These are phyloP conservation scores for Cryptococcus maquisensis DNA, from an alignment of 1,284 basidiomycete species.

Conservation along the genomic window DNA sequence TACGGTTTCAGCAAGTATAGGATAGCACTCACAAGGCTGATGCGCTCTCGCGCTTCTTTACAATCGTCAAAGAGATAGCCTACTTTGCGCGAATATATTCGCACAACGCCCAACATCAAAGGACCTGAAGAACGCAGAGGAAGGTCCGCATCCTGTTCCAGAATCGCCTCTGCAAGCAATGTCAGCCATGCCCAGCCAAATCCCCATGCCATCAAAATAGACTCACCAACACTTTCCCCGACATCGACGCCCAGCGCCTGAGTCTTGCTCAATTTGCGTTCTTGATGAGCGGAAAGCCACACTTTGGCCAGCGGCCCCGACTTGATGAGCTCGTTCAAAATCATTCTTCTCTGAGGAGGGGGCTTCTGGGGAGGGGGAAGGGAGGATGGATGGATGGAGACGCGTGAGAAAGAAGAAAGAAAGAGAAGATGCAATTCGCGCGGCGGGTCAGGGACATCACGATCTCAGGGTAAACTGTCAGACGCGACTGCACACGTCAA, in stretches of 20 bases:
- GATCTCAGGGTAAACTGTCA: not conserved
- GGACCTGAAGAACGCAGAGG: conserved; percentile 92
- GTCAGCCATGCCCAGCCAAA: not conserved
- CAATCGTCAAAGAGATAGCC: conserved; percentile 97
- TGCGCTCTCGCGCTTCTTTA: conserved; percentile 90
- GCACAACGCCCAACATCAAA: conserved; percentile 87
- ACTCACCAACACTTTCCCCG: conserved; percentile 81
- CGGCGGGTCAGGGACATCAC: not conserved
- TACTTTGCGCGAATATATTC: conserved; percentile 95
- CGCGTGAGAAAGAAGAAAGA: not conserved
- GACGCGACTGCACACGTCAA: conserved; percentile 1
- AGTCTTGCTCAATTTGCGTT: conserved; percentile 92
- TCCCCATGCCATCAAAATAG: not conserved
- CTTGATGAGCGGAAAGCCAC: conserved; percentile 98
- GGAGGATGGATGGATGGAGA: not conserved
- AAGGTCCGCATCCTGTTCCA: conserved; percentile 71
- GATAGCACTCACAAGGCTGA: conserved; percentile 69
- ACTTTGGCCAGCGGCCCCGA: conserved; percentile 91
- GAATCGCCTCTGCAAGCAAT: conserved; percentile 64
- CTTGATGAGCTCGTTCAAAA: conserved; percentile 89
- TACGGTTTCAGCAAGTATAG: not conserved
- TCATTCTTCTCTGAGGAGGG: conserved; percentile 50
- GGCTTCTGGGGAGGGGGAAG: not conserved
- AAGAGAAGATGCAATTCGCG: not conserved
- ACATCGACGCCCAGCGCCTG: conserved; percentile 93